Evolutionary conservation across 2,329 filamentous ascomycete species (phyloP), one percentile per base, ranked within the genome.

Genomic region (Sclerotinia borealis): DNA sequence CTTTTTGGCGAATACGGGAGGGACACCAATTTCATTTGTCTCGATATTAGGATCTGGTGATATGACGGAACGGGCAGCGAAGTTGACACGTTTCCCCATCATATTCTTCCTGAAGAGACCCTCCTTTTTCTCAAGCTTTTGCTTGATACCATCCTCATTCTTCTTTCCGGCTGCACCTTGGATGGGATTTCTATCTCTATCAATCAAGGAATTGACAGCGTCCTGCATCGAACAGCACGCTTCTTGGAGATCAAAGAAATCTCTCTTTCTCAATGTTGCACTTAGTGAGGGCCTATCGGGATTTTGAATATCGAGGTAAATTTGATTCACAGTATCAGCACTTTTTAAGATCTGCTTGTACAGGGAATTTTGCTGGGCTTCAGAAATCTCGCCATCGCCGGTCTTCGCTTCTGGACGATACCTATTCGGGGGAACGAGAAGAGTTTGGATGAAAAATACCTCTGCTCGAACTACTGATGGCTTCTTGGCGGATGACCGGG

Each of bases 1-100:
- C 76, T 96, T 98, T 75, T 88, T 92, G 2, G 95, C 95, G 76
- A 99, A 99, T 17, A 98, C 95, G n/a, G 93, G 91, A 22, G 95
- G 95, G 3, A 99, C 93, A 75, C 95, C 95, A 69, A 99, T 98
- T 77, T 99, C 95, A 76, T 96, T 98, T 22, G 95, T 98, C 76
- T 99, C 95, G 72, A 99, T 96, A 73, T 98, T 99, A 3, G 95
- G 95, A 74, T 99, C 95, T 0, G 95, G 95, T 11, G 93, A 98
- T 71, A 99, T 99, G 75, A 99, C 95, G 83, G 91, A 96, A 75
- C 95, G 89, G 43, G 95, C 95, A 56, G 95, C 95, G 75, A 95
- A 98, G 76, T 99, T 98, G 78, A 99, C 95, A 54, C 65, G 63
- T 29, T 99, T 99, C 66, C 95, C 95, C 95, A 99, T 99, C 95